These are phyloP conservation scores for Coemansia sp. DNA, from an alignment of 192 early-diverging fungal genomes.

Conservation along the genomic window DNA sequence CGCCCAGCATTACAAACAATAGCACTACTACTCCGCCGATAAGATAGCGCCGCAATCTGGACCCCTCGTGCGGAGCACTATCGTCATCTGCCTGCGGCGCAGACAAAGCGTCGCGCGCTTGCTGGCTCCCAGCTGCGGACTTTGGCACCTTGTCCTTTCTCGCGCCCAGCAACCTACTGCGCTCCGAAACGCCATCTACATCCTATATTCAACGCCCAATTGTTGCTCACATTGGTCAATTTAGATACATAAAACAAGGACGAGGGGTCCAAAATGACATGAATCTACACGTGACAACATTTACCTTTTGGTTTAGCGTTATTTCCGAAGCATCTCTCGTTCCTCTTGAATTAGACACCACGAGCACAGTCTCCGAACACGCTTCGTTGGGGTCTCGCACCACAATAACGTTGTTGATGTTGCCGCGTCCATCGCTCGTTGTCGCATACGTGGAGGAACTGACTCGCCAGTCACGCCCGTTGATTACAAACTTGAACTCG, in stretches of 20 bases:
- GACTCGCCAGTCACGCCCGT: constrained; percentile 40
- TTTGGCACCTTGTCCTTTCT: background rate
- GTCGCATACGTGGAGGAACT: constrained; percentile 25
- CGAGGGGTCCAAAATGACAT: background rate
- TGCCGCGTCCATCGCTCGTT: constrained; percentile 32
- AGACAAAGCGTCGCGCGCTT: background rate
- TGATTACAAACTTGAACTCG: constrained; percentile 51
- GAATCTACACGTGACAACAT: background rate
- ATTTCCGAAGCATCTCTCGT: background rate
- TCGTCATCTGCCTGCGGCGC: constrained; percentile 1
- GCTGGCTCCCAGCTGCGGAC: background rate
- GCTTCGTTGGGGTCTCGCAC: constrained; percentile 8
- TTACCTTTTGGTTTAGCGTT: constrained; percentile 4
- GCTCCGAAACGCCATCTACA: constrained; percentile 1
- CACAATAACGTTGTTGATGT: constrained; percentile 38
- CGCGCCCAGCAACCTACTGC: constrained; percentile 6
- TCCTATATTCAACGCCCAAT: background rate
- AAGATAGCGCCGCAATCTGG: constrained; percentile 2
- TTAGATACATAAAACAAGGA: constrained; percentile 2
- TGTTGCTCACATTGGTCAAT: background rate
- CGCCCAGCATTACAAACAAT: constrained; percentile 20
- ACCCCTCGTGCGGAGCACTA: background rate
- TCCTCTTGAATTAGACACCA: background rate
- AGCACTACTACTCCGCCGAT: constrained; percentile 15
- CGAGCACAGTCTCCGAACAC: constrained; percentile 7